These are phyloP conservation scores for Saturnispora saitoi DNA, from an alignment of 805 yeast species.

Conservation along the genomic window DNA sequence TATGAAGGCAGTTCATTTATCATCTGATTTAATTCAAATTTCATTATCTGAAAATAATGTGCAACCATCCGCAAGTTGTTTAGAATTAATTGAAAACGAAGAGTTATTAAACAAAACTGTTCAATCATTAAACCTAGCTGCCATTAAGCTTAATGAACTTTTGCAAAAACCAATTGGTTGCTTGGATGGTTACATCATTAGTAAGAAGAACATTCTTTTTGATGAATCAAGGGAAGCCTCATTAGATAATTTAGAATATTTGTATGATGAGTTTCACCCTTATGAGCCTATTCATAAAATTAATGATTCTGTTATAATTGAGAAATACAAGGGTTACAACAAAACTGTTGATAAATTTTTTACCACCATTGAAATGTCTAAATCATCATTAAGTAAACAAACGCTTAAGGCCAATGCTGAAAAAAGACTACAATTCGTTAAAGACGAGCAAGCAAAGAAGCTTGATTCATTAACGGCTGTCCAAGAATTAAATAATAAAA, in stretches of 20 bases:
- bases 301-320: slow-evolving; percentile 27
- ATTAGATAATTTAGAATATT: slow-evolving; percentile 30
- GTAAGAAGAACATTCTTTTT: slow-evolving; percentile 48
- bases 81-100: slow-evolving; percentile 25
- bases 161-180: slow-evolving; percentile 28
- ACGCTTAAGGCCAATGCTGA: slow-evolving; percentile 70
- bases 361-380: slow-evolving; percentile 77
- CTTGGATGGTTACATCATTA: slow-evolving; percentile 52
- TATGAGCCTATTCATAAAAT: slow-evolving; percentile 34
- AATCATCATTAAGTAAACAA: slow-evolving; percentile 64
- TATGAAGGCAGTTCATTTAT: slow-evolving; percentile 60
- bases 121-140: slow-evolving; percentile 40
- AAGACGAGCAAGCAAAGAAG: slow-evolving; percentile 61
- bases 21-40: slow-evolving; percentile 69
- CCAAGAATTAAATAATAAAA: slow-evolving; percentile 53
- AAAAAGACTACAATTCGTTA: slow-evolving; percentile 66
- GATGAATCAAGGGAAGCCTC: slow-evolving; percentile 32
- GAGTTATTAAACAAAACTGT: slow-evolving; percentile 28
- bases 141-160: slow-evolving; percentile 33
- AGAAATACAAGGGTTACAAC: slow-evolving; percentile 58
- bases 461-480: slow-evolving; percentile 55
- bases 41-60: slow-evolving; percentile 39
- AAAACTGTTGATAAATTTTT: slow-evolving; percentile 76
- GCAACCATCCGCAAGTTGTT: slow-evolving; percentile 29
- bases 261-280: slow-evolving; percentile 50